Percentiles rank a stretch among this genome's conserved stretches.
These are phyloP conservation scores for Boletus eberwhitei DNA, from an alignment of 768 basidiomycete genomes.

Conservation along the genomic window DNA sequence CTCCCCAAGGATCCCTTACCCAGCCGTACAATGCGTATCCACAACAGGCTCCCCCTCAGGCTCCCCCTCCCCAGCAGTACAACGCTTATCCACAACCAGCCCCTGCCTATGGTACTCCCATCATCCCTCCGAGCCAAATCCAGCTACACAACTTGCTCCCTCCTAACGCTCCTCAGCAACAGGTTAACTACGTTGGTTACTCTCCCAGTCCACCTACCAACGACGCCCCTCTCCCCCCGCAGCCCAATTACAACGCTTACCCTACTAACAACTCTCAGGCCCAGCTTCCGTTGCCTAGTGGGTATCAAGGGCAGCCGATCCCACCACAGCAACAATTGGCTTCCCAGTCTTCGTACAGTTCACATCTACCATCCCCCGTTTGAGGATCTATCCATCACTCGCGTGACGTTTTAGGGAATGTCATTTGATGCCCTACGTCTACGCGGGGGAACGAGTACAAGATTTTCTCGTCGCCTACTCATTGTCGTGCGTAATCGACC, in stretches of 20 bases:
- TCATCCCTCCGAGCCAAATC: neutral
- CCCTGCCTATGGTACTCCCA: neutral
- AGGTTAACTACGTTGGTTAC: conserved; percentile 1
- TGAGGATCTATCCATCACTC: neutral
- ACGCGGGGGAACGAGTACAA: neutral
- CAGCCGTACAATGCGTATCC: conserved; percentile 4
- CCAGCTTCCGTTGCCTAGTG: conserved; percentile 4
- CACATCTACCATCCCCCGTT: neutral
- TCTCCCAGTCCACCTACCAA: conserved; percentile 1
- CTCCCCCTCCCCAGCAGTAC: neutral
- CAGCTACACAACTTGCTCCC: conserved; percentile 6
- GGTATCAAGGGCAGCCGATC: conserved; percentile 8
- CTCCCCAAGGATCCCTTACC: neutral
- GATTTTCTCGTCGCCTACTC: neutral
- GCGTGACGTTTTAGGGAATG: neutral
- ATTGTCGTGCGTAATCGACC: neutral
- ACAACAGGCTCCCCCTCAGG: conserved; percentile 1
- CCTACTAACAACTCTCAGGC: conserved; percentile 11
- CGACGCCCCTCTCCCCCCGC: conserved; percentile 9
- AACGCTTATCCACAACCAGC: neutral
- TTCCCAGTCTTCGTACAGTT: neutral
- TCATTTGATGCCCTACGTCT: neutral
- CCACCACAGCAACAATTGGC: neutral
- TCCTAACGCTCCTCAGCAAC: neutral
- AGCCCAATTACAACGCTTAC: conserved; percentile 15